Conservation (phyloP, 2,329 filamentous ascomycete species). For the Didymella sp. region DNA sequence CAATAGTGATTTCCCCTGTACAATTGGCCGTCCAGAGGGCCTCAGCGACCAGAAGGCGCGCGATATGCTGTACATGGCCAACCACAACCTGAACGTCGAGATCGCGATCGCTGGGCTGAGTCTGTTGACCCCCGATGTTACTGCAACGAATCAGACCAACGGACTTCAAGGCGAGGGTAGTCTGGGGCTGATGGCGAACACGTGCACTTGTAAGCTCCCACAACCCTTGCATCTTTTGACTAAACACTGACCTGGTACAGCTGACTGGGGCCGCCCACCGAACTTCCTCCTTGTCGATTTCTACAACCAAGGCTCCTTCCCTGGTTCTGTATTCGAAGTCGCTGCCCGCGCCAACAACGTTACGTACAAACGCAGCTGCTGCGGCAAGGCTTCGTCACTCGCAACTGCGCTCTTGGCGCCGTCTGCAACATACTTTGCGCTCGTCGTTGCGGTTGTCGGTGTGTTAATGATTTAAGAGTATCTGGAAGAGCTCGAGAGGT, state of each 20-base stretch:
- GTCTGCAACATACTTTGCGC: conserved; percentile 25
- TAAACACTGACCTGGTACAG: conserved; percentile 26
- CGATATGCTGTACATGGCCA: conserved; percentile 79
- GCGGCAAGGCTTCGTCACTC: conserved; percentile 52
- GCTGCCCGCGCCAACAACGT: conserved; percentile 70
- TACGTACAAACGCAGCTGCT: conserved; percentile 67
- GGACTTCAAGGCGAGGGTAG: conserved; percentile 43
- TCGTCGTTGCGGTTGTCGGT: conserved; percentile 28
- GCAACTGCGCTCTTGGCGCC: conserved; percentile 21
- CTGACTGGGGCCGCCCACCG: conserved; percentile 46
- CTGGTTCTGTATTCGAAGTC: conserved; percentile 51
- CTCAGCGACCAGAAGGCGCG: conserved; percentile 60
- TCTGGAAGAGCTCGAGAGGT: no score
- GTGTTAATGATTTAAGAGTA: conserved; percentile 26
- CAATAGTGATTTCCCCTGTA: conserved; percentile 76
- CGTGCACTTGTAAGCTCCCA: conserved; percentile 42
- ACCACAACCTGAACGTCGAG: conserved; percentile 89
- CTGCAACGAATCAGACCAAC: conserved; percentile 46
- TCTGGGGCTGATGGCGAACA: conserved; percentile 43
- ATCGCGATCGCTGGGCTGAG: conserved; percentile 51
- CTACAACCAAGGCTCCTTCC: conserved; percentile 47
- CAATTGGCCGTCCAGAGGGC: conserved; percentile 75
- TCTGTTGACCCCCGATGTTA: conserved; percentile 49
- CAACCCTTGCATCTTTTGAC: neutral
- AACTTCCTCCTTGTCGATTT: conserved; percentile 54